phyloP scores from a whole-genome alignment of 495 filamentous ascomycete species.

The Choiromyces venosus region DNA sequence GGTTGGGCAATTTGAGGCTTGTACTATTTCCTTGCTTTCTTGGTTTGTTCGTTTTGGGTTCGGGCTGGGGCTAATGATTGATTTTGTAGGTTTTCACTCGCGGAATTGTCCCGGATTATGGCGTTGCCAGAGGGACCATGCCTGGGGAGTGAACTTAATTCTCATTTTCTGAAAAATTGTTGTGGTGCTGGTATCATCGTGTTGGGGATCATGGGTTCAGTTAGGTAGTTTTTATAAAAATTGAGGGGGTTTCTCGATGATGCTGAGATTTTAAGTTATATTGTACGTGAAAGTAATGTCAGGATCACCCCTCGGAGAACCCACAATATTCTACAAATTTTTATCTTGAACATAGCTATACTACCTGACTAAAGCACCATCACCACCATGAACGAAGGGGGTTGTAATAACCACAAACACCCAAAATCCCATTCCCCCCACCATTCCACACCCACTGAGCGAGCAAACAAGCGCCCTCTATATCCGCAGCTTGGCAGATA shows the following conservation, averaged over 20 bases:
- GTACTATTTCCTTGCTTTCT: background rate
- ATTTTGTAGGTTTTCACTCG: conserved; percentile 38
- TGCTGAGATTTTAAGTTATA: background rate
- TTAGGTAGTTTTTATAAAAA: background rate
- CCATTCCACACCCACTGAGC: too few relatives aligned
- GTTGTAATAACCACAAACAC: too few relatives aligned
- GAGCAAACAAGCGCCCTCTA: too few relatives aligned
- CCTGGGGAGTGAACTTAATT: conserved; percentile 11
- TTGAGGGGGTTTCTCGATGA: background rate
- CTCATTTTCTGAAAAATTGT: background rate
- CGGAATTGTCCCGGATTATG: conserved; percentile 37
- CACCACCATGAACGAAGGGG: too few relatives aligned
- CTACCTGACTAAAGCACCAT: background rate
- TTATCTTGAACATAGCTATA: background rate
- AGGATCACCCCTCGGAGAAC: background rate
- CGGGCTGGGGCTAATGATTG: background rate
- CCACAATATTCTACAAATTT: background rate
- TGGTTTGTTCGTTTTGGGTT: too few relatives aligned
- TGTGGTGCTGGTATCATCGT: background rate
- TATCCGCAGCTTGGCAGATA: too few relatives aligned
- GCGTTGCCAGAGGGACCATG: conserved; percentile 31
- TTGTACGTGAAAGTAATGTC: background rate
- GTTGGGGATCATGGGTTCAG: background rate
- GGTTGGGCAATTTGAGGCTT: conserved; percentile 38
- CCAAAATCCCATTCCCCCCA: too few relatives aligned